Base-by-base conservation (phyloP, 257 asterid genomes). In the Solanum bukasovii region DNA sequence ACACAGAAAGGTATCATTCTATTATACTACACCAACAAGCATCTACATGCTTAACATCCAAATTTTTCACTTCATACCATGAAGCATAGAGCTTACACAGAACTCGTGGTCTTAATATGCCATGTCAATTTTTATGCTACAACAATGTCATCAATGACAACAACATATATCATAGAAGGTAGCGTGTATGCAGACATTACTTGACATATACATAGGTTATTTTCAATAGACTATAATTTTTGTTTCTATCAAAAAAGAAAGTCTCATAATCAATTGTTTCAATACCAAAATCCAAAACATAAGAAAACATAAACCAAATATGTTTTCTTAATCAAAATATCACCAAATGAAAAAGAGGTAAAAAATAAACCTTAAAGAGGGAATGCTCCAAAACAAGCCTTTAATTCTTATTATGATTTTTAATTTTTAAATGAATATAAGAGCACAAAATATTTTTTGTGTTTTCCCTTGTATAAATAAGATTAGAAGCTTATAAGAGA, bases 91-190 rank as follows among this genome's bases (percentile, higher is more conserved):
- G 1, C 10, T 13, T 67, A 67, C 8, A 13, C 3, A 14, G 0
- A 71, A 71, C 8, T 33, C 3, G 14, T 18, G 4, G 0, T 72
- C 7, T 33, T 33, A 72, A 72, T 2, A 11, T 72, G 27, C 0
- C 25, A 33, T 0, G 2, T 8, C 1, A 33, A 65, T 31, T 16
- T 71, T 21, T 16, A 52, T 71, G n/a, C 78, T 7, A 31, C 20
- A 31, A 31, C 40, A 70, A 14, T 33, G 34, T 33, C 34, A 33
- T 33, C n/a, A 56, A 56, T 56, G 10, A 52, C 9, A 6, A 18
- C 4, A 14, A 52, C 9, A 52, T 0, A 52, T 52, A 2, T 0
- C n/a, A 52, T 1, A 0, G 4, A 56, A 0, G 4, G 0, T 56
- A 56, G n/a, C 0, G 10, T 56, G n/a, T 2, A 18, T 18, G 4